These are phyloP conservation scores for Yarrowia osloensis DNA, from an alignment of 805 yeast species.

Conservation along the genomic window DNA sequence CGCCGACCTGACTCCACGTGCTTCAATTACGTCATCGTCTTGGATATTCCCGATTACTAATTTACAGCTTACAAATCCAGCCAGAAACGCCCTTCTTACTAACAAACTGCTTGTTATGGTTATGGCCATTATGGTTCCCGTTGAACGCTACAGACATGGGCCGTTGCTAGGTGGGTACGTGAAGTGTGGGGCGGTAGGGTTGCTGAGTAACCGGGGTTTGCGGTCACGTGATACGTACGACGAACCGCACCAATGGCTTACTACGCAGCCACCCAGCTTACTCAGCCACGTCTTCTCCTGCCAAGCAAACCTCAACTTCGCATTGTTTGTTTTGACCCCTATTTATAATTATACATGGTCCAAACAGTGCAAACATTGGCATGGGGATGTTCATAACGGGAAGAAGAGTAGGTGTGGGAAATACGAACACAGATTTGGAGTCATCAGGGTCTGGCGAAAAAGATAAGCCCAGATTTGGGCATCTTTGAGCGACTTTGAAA, in stretches of 20 bases:
- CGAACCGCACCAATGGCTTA: too few relatives aligned
- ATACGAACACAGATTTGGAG: neutral
- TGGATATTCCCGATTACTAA: too few relatives aligned
- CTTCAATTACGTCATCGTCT: neutral
- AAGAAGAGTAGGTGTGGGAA: neutral
- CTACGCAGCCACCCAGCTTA: neutral
- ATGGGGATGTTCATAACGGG: neutral
- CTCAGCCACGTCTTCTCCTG: neutral
- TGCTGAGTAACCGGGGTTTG: too few relatives aligned
- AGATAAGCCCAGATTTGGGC: too few relatives aligned
- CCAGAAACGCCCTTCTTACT: too few relatives aligned
- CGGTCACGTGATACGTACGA: neutral
- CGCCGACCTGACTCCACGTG: too few relatives aligned
- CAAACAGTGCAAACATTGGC: conserved; percentile 19
- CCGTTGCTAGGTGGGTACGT: conserved; percentile 1
- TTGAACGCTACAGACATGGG: conserved; percentile 1
- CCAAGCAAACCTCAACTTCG: neutral
- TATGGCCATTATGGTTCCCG: neutral
- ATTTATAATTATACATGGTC: conserved; percentile 17
- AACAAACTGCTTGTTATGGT: conserved; percentile 9
- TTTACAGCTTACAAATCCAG: too few relatives aligned
- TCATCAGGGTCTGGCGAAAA: neutral
- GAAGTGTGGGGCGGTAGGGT: too few relatives aligned
- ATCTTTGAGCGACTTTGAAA: too few relatives aligned
- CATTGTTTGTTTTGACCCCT: conserved; percentile 30